phyloP scores from a whole-genome alignment of 2,329 filamentous ascomycete species.

The Acrocalymma vagum region DNA sequence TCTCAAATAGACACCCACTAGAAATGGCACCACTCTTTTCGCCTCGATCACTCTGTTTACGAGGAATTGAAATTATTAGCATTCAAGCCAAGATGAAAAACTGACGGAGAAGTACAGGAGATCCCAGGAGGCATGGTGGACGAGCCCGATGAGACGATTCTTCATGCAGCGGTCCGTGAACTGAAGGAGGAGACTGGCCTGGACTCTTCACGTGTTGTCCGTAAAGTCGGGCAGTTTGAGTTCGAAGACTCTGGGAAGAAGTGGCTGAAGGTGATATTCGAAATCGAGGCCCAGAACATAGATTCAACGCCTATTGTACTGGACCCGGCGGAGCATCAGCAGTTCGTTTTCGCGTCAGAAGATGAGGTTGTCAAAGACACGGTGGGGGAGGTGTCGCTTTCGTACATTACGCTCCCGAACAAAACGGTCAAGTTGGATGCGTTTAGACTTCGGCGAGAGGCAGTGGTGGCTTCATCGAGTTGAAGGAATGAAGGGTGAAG shows the following conservation, averaged over 20 bases:
- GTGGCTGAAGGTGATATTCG: constrained; percentile 49
- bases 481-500: too few species aligned
- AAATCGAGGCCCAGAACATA: constrained; percentile 41
- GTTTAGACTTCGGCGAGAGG: constrained; percentile 34
- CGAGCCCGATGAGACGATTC: constrained; percentile 54
- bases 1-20: too few species aligned
- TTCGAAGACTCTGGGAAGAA: constrained; percentile 26
- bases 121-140: constrained; percentile 62
- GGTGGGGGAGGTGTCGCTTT: constrained; percentile 34
- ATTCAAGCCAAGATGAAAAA: background rate
- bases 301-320: constrained; percentile 30
- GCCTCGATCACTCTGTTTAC: too few species aligned
- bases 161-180: constrained; percentile 60
- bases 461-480: constrained; percentile 1
- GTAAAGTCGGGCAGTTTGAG: constrained; percentile 50
- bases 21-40: too few species aligned
- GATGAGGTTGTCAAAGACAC: constrained; percentile 46
- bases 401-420: constrained; percentile 40
- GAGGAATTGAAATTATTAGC: too few species aligned
- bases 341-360: constrained; percentile 49
- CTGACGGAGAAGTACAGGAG: constrained; percentile 57
- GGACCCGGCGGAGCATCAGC: constrained; percentile 54
- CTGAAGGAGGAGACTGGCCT: constrained; percentile 62
- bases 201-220: constrained; percentile 51
- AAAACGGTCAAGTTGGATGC: constrained; percentile 45